Conservation (phyloP, 106 monocot species). For the Cymbidium sinense region DNA sequence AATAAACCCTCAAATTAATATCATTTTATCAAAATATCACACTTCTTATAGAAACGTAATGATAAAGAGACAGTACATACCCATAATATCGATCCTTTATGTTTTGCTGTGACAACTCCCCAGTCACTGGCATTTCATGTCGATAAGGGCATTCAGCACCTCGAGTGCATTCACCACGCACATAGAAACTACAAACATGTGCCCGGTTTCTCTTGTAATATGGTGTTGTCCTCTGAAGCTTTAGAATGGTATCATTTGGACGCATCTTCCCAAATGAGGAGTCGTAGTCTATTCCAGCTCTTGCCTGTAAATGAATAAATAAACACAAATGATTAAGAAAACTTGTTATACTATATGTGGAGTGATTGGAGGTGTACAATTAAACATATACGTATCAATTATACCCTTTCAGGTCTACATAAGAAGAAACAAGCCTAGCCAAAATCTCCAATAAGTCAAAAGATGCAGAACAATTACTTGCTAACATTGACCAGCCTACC, state of each 20-base stretch:
- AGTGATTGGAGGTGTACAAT: too few species aligned
- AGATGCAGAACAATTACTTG: too few species aligned
- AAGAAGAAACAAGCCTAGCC: too few species aligned
- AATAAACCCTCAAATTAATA: too few species aligned
- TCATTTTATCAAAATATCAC: too few species aligned
- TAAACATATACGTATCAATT: too few species aligned
- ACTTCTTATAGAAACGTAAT: too few species aligned
- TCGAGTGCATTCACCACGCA: constrained; percentile 92
- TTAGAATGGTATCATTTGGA: constrained; percentile 92
- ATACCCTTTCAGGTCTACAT: too few species aligned
- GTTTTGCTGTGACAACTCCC: constrained; percentile 95
- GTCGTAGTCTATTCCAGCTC: constrained; percentile 98
- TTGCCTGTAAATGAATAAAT: constrained; percentile 32
- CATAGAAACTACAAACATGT: constrained; percentile 96
- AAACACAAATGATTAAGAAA: too few species aligned
- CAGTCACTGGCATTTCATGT: constrained; percentile 94
- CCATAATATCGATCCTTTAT: constrained; percentile 99
- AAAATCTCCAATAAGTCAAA: too few species aligned
- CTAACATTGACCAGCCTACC: too few species aligned
- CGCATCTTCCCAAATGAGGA: constrained; percentile 87
- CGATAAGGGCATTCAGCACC: constrained; percentile 97
- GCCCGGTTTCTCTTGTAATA: constrained; percentile 97
- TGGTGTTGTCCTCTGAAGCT: constrained; percentile 97
- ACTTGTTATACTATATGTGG: too few species aligned
- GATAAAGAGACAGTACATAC: constrained; percentile 31